Conservation (phyloP, 768 basidiomycete species). For the Boletus vinaceobasis region DNA sequence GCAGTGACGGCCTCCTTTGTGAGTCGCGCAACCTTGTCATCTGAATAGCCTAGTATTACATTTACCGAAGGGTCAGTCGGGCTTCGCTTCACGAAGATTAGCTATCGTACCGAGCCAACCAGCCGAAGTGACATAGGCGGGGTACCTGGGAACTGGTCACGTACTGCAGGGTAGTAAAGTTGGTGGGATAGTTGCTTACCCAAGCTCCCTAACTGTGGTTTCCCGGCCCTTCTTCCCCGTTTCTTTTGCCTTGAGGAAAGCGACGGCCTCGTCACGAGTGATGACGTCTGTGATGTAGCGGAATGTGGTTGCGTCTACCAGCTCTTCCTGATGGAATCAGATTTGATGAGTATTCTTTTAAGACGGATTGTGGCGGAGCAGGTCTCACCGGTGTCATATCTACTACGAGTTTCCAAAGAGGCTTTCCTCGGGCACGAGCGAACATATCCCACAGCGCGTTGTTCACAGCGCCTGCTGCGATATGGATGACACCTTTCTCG, state of each 20-base stretch:
- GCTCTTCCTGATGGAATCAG: slow-evolving; percentile 58
- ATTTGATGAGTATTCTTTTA: background rate
- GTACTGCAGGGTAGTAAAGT: background rate
- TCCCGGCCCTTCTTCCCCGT: slow-evolving; percentile 77
- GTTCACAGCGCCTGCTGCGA: slow-evolving; percentile 83
- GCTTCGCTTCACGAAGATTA: background rate
- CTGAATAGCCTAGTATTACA: slow-evolving; percentile 63
- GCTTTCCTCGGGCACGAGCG: slow-evolving; percentile 74
- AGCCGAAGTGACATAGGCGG: slow-evolving; percentile 90
- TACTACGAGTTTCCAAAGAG: slow-evolving; percentile 89
- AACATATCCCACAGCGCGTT: slow-evolving; percentile 97
- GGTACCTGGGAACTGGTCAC: slow-evolving; percentile 54
- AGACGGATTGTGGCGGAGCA: background rate
- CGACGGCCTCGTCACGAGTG: slow-evolving; percentile 85
- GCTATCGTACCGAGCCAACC: slow-evolving; percentile 73
- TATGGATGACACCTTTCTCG: slow-evolving; percentile 93
- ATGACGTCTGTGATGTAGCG: slow-evolving; percentile 93
- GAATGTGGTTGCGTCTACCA: slow-evolving; percentile 74
- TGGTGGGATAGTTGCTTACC: slow-evolving; percentile 38
- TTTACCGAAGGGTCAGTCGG: slow-evolving; percentile 6
- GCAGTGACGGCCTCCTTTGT: slow-evolving; percentile 80
- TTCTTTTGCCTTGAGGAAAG: slow-evolving; percentile 74
- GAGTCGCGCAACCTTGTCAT: slow-evolving; percentile 85
- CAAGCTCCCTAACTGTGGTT: slow-evolving; percentile 63
- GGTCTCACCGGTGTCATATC: slow-evolving; percentile 75